phyloP scores from a whole-genome alignment of 495 filamentous ascomycete species.

The Daldinia grandis region DNA sequence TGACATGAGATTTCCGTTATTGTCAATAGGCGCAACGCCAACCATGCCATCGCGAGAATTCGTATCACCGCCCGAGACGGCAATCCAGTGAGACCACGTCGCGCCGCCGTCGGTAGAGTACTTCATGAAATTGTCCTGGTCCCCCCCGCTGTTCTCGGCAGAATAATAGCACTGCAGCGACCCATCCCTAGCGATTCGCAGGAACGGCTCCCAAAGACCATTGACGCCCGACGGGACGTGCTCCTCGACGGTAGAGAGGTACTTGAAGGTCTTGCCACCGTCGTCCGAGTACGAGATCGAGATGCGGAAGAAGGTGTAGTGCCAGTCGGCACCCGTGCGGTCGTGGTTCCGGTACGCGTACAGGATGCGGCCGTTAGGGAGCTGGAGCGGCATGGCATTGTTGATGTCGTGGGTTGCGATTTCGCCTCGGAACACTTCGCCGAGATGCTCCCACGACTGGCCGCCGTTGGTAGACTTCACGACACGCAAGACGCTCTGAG shows the following conservation, averaged over 20 bases:
- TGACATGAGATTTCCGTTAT: conserved; percentile 50
- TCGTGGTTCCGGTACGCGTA: conserved; percentile 71
- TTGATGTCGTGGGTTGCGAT: conserved; percentile 61
- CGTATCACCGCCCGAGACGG: conserved; percentile 57
- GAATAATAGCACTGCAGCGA: conserved; percentile 68
- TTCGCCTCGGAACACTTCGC: conserved; percentile 45
- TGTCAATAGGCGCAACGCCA: conserved; percentile 57
- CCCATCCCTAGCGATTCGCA: conserved; percentile 58
- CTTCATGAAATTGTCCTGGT: conserved; percentile 66
- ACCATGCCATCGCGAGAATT: conserved; percentile 66
- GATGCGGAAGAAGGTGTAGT: conserved; percentile 64
- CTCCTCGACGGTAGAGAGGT: conserved; percentile 59
- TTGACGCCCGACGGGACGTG: conserved; percentile 43
- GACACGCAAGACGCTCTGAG: conserved; percentile 49
- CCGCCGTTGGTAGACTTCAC: conserved; percentile 53
- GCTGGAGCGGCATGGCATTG: conserved; percentile 65
- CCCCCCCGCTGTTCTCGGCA: conserved; percentile 59
- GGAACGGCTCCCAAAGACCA: conserved; percentile 69
- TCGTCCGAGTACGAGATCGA: conserved; percentile 64
- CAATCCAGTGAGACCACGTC: conserved; percentile 57
- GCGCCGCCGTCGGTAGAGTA: conserved; percentile 60
- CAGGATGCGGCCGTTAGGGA: conserved; percentile 59
- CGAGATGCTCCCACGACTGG: conserved; percentile 50
- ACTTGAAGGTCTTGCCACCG: conserved; percentile 58
- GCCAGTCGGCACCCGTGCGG: conserved; percentile 46